A percentile compares a stretch with the other conserved stretches of the same genome.
Conservation (phyloP, 179 eudicot species). For the Actinidia chinensis region DNA sequence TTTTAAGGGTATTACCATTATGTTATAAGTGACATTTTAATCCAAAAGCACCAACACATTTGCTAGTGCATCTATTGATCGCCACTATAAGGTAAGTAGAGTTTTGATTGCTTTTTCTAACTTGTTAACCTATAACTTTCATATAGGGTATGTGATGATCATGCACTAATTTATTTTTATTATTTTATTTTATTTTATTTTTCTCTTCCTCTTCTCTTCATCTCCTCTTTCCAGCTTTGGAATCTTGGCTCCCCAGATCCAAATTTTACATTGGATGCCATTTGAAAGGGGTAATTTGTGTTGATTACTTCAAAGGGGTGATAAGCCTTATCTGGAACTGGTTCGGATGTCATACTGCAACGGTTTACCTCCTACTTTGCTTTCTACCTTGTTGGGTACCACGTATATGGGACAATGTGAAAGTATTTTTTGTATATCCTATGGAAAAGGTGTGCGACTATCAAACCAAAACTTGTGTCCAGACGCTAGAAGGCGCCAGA, state of each 20-base stretch:
- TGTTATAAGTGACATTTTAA: constrained; percentile 96
- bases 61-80: constrained; percentile 99
- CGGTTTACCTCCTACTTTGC: constrained; percentile 40
- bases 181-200: too few species aligned
- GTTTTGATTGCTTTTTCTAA: not conserved
- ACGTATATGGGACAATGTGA: not conserved
- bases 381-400: not conserved
- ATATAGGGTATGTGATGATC: not conserved
- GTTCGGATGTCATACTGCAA: constrained; percentile 94
- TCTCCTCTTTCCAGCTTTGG: constrained; percentile 59
- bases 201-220: too few species aligned
- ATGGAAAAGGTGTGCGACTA: constrained; percentile 79
- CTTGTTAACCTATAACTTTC: not conserved
- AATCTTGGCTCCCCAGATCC: constrained; percentile 94
- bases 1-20: constrained; percentile 98
- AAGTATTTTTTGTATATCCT: constrained; percentile 11
- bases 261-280: constrained; percentile 91
- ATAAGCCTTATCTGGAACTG: constrained; percentile 81
- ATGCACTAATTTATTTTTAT: not conserved
- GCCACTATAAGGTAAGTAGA: constrained; percentile 93
- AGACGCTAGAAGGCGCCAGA: constrained; percentile 88
- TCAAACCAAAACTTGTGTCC: constrained; percentile 91
- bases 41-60: constrained; percentile 98
- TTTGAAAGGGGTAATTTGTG: constrained; percentile 88
- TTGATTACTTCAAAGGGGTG: constrained; percentile 94